phyloP scores from a whole-genome alignment of 305 asterid species.

The Fraxinus paxiana region DNA sequence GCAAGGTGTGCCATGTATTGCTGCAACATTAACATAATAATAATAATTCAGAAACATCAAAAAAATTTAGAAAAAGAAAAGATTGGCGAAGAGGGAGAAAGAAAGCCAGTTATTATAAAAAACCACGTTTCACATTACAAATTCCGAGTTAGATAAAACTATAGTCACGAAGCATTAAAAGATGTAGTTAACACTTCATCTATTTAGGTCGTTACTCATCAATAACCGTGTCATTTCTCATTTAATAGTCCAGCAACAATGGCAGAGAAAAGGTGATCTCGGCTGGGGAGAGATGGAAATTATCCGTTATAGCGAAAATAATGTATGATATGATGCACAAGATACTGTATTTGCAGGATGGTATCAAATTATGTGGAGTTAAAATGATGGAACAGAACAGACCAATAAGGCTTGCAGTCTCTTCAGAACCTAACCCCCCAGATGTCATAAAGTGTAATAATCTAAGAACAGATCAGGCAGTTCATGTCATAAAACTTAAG shows the following conservation, averaged over 20 bases:
- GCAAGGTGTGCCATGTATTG: constrained; percentile 92
- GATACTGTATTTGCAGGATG: background rate
- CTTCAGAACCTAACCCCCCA: background rate
- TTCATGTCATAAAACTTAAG: background rate
- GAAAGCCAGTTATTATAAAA: background rate
- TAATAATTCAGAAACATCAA: background rate
- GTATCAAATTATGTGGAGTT: background rate
- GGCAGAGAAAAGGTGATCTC: background rate
- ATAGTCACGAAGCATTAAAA: background rate
- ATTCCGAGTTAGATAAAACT: background rate
- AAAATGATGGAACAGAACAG: background rate
- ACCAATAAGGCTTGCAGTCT: background rate
- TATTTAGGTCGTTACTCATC: background rate
- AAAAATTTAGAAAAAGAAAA: background rate
- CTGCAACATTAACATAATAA: constrained; percentile 31
- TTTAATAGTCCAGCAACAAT: background rate
- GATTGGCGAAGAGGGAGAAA: background rate
- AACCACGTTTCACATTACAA: background rate
- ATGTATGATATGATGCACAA: background rate
- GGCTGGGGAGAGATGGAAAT: background rate
- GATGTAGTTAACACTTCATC: background rate
- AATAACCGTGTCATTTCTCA: background rate
- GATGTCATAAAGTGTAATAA: background rate
- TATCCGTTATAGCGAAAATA: background rate
- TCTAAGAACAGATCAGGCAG: background rate